These are phyloP conservation scores for Pythium plurisporium DNA, from an alignment of 352 stramenopile species.

Conservation along the genomic window DNA sequence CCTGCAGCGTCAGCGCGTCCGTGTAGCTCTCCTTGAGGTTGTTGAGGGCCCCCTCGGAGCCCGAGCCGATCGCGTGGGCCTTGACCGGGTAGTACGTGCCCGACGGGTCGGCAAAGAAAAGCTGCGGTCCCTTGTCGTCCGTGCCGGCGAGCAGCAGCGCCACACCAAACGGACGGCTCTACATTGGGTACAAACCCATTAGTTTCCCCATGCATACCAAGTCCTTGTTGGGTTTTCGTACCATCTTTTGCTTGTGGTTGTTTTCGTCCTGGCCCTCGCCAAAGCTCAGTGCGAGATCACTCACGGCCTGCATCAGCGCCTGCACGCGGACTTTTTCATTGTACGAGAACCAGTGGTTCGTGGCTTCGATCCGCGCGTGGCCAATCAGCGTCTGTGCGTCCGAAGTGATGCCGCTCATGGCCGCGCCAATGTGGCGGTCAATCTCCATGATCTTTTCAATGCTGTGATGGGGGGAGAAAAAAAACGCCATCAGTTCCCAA, in stretches of 20 bases:
- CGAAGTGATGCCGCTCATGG: conserved; percentile 98
- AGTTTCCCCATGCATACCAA: too few relatives aligned
- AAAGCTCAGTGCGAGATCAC: conserved; percentile 97
- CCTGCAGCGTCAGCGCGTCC: conserved; percentile 92
- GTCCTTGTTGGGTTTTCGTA: conserved; percentile 1
- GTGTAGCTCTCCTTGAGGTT: conserved; percentile 98
- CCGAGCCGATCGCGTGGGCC: conserved; percentile 98
- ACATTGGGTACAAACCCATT: too few relatives aligned
- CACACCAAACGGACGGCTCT: conserved; percentile 96
- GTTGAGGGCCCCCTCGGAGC: conserved; percentile 96
- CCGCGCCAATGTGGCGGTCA: conserved; percentile 96
- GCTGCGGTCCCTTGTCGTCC: conserved; percentile 92
- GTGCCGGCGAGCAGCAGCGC: conserved; percentile 96
- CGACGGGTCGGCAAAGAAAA: conserved; percentile 97
- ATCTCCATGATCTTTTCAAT: conserved; percentile 99
- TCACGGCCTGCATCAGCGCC: conserved; percentile 97
- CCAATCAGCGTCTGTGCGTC: conserved; percentile 98
- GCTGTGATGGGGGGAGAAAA: conserved; percentile 46
- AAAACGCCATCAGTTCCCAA: background rate
- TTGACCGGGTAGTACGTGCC: conserved; percentile 99
- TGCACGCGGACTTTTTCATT: conserved; percentile 98
- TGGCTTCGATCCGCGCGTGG: conserved; percentile 98
- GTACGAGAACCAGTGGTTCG: conserved; percentile 98
- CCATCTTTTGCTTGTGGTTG: conserved; percentile 97
- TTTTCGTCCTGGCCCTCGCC: conserved; percentile 90